A percentile compares a stretch with the other conserved stretches of the same genome.
Conservation (phyloP, 805 yeast species). For the Saccharomycopsis vini region DNA sequence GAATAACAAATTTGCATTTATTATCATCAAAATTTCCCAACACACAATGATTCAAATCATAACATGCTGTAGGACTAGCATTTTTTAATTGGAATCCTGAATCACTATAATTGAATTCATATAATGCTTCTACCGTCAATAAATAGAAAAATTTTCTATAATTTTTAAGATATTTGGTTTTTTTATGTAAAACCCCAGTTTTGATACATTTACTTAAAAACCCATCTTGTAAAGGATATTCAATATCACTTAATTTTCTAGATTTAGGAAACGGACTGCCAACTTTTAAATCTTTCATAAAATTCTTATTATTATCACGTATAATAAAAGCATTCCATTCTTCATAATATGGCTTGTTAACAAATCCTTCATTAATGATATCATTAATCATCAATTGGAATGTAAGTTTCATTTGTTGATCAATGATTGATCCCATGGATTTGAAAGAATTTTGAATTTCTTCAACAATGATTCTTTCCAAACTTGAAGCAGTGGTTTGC, state of each 20-base stretch:
- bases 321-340: slow-evolving; percentile 67
- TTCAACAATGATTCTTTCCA: slow-evolving; percentile 52
- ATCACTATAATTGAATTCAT: slow-evolving; percentile 37
- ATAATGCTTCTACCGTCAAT: slow-evolving; percentile 55
- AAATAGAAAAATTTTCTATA: slow-evolving; percentile 59
- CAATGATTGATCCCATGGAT: slow-evolving; percentile 42
- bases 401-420: slow-evolving; percentile 34
- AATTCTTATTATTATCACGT: slow-evolving; percentile 29
- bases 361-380: slow-evolving; percentile 38
- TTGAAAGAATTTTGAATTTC: slow-evolving; percentile 53
- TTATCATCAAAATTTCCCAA: slow-evolving; percentile 9
- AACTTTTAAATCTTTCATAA: slow-evolving; percentile 32
- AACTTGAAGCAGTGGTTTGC: slow-evolving; percentile 55
- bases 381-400: slow-evolving; percentile 42
- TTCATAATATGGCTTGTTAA: slow-evolving; percentile 47
- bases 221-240: slow-evolving; percentile 46
- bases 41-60: slow-evolving; percentile 8
- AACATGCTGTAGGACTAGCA: slow-evolving; percentile 9
- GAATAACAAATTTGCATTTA: slow-evolving; percentile 5
- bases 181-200: slow-evolving; percentile 51
- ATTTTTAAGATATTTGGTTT: slow-evolving; percentile 52
- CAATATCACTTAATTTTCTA: slow-evolving; percentile 40
- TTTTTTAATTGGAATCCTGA: slow-evolving; percentile 1
- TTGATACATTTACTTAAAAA: slow-evolving; percentile 44
- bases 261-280: slow-evolving; percentile 32